Conservation (phyloP, 441 rosid genomes). For the Populus tomentosa region DNA sequence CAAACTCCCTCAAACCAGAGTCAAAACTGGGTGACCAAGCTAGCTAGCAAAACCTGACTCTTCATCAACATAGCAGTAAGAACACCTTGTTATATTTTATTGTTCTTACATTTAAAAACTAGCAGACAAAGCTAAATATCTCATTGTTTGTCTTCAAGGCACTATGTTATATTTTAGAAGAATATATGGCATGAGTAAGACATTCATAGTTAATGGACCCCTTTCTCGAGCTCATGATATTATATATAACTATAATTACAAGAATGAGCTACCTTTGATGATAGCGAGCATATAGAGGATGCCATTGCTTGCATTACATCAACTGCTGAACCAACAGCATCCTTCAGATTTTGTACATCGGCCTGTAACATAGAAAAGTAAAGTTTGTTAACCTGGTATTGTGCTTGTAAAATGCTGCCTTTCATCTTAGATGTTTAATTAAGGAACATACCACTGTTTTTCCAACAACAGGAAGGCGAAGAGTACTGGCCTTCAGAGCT, state of each 20-base stretch:
- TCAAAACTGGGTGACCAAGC: not conserved
- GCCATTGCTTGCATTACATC: conserved; percentile 86
- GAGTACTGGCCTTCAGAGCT: conserved; percentile 81
- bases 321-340: conserved; percentile 73
- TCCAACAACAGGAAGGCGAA: conserved; percentile 81
- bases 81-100: not conserved
- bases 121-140: no score
- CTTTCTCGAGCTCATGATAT: not conserved
- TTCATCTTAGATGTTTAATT: not conserved
- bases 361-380: conserved; percentile 40
- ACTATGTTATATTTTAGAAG: not conserved
- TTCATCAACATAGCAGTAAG: not conserved
- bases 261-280: conserved; percentile 51
- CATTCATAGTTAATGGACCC: not conserved
- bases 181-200: not conserved
- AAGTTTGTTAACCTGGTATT: conserved; percentile 7
- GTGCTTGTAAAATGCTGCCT: conserved; percentile 10
- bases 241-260: not conserved
- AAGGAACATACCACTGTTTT: conserved; percentile 57
- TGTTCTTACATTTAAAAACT: not conserved
- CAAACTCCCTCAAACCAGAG: conserved; percentile 1
- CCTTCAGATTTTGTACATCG: conserved; percentile 63
- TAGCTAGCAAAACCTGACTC: not conserved
- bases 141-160: not conserved
- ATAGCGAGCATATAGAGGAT: conserved; percentile 55